Percentiles rank a stretch among this genome's conserved stretches.
phyloP scores from a whole-genome alignment of 345 rosid genomes.

The Leavenworthia alabamica region DNA sequence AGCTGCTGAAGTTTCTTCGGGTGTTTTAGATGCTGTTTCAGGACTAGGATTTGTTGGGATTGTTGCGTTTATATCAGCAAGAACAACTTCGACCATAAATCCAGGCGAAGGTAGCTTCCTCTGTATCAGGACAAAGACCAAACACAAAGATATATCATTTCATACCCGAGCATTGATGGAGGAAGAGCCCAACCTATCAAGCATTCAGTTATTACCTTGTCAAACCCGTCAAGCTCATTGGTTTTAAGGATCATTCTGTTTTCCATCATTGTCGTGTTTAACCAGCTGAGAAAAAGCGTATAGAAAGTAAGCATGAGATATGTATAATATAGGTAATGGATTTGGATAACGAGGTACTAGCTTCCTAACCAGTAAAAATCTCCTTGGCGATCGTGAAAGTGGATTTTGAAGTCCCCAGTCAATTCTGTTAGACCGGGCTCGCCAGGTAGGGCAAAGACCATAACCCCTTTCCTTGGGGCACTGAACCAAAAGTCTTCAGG shows the following conservation, averaged over 20 bases:
- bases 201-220: slow-evolving; percentile 46
- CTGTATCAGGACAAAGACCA: slow-evolving; percentile 35
- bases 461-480: slow-evolving; percentile 83
- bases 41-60: slow-evolving; percentile 27
- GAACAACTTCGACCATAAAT: slow-evolving; percentile 74
- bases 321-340: background rate
- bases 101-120: slow-evolving; percentile 85
- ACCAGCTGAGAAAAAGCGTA: slow-evolving; percentile 50
- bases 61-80: slow-evolving; percentile 40
- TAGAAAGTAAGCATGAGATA: slow-evolving; percentile 9
- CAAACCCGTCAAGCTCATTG: slow-evolving; percentile 66
- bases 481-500: slow-evolving; percentile 85
- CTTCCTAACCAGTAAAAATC: slow-evolving; percentile 77
- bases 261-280: slow-evolving; percentile 80
- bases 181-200: background rate
- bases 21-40: slow-evolving; percentile 33
- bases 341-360: background rate
- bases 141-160: slow-evolving; percentile 6
- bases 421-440: slow-evolving; percentile 80
- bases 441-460: slow-evolving; percentile 87
- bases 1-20: slow-evolving; percentile 39
- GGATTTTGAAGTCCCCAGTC: slow-evolving; percentile 77
- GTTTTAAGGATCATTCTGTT: slow-evolving; percentile 60
- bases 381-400: slow-evolving; percentile 88
- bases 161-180: background rate